These are phyloP conservation scores for Croton laevigatus DNA, from an alignment of 441 rosid species.

Conservation along the genomic window DNA sequence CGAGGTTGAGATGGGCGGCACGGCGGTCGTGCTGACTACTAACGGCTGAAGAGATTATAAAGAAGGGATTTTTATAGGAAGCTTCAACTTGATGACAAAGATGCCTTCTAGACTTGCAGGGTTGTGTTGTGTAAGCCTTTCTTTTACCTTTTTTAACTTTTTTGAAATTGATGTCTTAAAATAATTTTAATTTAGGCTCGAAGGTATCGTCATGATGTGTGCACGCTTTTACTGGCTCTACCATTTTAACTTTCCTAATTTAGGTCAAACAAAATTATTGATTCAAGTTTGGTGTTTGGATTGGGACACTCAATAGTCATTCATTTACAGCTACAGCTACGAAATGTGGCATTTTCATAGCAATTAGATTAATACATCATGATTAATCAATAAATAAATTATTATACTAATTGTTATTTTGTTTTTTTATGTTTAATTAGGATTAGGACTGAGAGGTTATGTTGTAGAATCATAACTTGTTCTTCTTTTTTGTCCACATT, in stretches of 20 bases:
- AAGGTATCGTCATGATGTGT: too few relatives aligned
- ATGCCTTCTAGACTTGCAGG: neutral
- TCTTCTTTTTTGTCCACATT: conserved; percentile 5
- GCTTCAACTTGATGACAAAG: neutral
- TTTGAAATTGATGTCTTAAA: too few relatives aligned
- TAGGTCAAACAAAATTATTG: neutral
- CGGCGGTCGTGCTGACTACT: conserved; percentile 2
- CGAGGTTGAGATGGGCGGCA: neutral
- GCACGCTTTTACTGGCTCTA: neutral
- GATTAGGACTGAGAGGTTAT: neutral
- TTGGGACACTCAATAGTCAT: too few relatives aligned
- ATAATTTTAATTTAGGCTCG: too few relatives aligned
- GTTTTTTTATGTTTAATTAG: neutral
- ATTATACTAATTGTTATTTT: too few relatives aligned
- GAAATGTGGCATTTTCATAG: too few relatives aligned
- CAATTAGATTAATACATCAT: neutral
- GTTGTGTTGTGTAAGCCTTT: neutral
- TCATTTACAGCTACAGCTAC: too few relatives aligned
- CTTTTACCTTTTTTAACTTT: neutral
- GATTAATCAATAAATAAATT: neutral
- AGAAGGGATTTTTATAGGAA: conserved; percentile 2
- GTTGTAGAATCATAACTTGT: neutral
- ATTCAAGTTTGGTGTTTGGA: neutral
- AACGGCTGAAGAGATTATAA: neutral
- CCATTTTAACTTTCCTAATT: neutral